Evolutionary conservation across 306 rosid genomes (phyloP), one percentile per base, ranked within the genome.

Genomic region (Malus sylvestris): DNA sequence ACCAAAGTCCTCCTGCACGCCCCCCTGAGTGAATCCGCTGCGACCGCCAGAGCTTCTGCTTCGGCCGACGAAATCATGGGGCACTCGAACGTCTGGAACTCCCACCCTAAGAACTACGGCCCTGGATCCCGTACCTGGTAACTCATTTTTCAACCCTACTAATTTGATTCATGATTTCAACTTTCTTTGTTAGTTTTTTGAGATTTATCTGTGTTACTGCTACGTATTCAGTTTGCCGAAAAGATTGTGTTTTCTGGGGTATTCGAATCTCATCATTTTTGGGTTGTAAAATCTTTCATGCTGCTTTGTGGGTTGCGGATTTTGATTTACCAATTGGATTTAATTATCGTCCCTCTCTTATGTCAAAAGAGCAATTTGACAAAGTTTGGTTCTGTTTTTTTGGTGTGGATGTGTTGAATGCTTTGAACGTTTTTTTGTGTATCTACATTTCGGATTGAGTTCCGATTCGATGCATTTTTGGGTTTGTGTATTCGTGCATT

Each of bases 81-180:
- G 8, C 97, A 94, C 89, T 87, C 96, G 22, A 91, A 91, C 61
- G 94, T 90, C 2, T 91, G 98, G 98, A 93, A 93, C 71, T 88
- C 98, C 66, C 98, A 90, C 81, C 97, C 98, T 3, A 90, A 94
- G 88, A 91, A 20, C 82, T 94, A 94, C 62, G 98, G 97, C 18
- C 98, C 98, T 76, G 96, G 97, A 35, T 91, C 98, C 66, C 93
- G 98, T 79, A 65, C 98, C 74, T 94, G 98, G 96, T 94, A 85
- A 68, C 35, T 52, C 19, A 29, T 66, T 57, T 75, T 16, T 4
- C 7, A 27, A 8, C 13, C 59, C 5, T 38, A 15, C 29, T 58
- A 2, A 35, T n/a, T 44, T 5, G n/a, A 53, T 15, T 4, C 27
- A 42, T 42, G 12, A 42, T 9, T 9, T 42, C 45, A 42, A 42